Evolutionary conservation across 2,329 filamentous ascomycete genomes (phyloP), one percentile per base, ranked within the genome.

Genomic region (Stachybotrys chlorohalonatus): DNA sequence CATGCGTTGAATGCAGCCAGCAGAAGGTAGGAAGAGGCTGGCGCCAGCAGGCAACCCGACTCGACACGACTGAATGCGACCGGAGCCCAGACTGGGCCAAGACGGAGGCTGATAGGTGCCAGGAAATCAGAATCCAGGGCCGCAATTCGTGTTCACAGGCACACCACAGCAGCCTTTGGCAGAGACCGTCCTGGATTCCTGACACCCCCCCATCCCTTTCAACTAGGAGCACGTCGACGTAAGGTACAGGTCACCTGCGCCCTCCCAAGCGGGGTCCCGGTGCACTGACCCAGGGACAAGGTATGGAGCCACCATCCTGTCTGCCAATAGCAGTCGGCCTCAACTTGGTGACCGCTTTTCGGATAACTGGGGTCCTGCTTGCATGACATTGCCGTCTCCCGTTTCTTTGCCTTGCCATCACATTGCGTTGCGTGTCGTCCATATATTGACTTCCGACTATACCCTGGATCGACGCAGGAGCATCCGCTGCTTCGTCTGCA

Each of bases 171-270:
- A 42, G 2, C 36, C 36, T 42, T 13, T 42, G 9, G 13, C 36
- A 42, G 36, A 42, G 36, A 4, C 2, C 24, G 4, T 24, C 24
- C 24, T 24, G 24, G 24, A 42, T 9, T 42, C 13, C 36, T 42
- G 36, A 42, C 36, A 42, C 36, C 13, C 24, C 24, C 24, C 24
- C 24, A 24, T 24, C 24, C 24, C 24, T 24, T 4, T 57, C 51
- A 48, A 52, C 51, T 56, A 53, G 36, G 36, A 42, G 57, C 54
- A 58, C 62, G 60, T 58, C 59, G 58, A 68, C 65, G 67, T 64
- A 68, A 70, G 67, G 67, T 66, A 70, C 67, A 69, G 64, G 66
- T 68, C 66, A 69, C 65, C 67, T 68, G 66, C 67, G 57, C 7
- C 46, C 46, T 11, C 7, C 11, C 9, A 8, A 24, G 46, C 16